A percentile compares a stretch with the other conserved stretches of the same genome.
phyloP scores from a whole-genome alignment of 345 rosid genomes.

The Bretschneidera sinensis region DNA sequence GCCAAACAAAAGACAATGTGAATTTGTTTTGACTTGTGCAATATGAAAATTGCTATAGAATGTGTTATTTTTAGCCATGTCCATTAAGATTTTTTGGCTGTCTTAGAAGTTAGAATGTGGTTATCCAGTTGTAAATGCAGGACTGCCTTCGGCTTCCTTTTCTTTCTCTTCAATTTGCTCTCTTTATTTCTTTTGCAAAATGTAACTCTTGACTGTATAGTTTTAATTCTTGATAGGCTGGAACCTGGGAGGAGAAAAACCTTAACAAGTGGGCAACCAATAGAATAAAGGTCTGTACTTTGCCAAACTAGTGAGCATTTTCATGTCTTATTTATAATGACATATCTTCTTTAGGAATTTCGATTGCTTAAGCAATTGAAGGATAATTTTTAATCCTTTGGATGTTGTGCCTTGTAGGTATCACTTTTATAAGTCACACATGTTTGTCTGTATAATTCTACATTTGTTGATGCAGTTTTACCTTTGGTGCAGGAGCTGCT shows the following conservation, averaged over 20 bases:
- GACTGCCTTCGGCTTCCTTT: neutral
- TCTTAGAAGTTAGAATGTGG: too few species aligned
- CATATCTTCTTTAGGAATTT: too few species aligned
- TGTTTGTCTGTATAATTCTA: neutral
- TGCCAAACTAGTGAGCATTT: neutral
- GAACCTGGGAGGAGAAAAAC: conserved; percentile 96
- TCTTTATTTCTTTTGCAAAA: neutral
- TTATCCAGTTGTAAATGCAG: too few species aligned
- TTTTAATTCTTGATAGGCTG: conserved; percentile 46
- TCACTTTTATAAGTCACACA: neutral
- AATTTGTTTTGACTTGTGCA: too few species aligned
- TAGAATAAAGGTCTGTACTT: conserved; percentile 59
- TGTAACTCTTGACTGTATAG: neutral
- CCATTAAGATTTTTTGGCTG: too few species aligned
- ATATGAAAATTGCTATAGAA: too few species aligned
- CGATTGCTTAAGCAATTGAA: too few species aligned
- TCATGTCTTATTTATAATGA: neutral
- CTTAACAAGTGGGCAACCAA: conserved; percentile 82
- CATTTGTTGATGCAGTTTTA: neutral
- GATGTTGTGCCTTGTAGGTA: neutral
- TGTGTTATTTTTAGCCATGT: too few species aligned
- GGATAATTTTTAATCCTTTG: too few species aligned
- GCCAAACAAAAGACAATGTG: too few species aligned
- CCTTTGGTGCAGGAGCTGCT: conserved; percentile 58
- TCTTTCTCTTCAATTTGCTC: neutral